Conservation (phyloP, 345 rosid genomes). For the Sonneratia caseolaris region DNA sequence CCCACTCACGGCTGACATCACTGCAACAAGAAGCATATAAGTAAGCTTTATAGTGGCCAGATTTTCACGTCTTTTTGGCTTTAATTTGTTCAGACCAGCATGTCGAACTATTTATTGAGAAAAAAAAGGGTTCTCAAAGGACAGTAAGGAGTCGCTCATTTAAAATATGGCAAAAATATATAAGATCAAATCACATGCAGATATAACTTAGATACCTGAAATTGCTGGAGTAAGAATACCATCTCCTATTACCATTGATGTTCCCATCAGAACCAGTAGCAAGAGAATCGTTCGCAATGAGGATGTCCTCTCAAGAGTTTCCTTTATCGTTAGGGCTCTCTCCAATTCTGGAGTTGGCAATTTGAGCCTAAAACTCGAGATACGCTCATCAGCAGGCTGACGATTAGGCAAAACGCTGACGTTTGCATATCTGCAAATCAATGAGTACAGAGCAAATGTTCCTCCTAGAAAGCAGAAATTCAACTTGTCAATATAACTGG, state of each 20-base stretch:
- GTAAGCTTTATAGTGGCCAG: neutral
- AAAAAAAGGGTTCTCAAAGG: neutral
- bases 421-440: slow-evolving; percentile 85
- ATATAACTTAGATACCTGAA: slow-evolving; percentile 43
- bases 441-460: slow-evolving; percentile 86
- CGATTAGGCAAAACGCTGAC: slow-evolving; percentile 83
- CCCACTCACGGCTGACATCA: slow-evolving; percentile 98
- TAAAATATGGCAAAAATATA: neutral
- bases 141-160: neutral
- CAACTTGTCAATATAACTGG: neutral
- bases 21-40: slow-evolving; percentile 31
- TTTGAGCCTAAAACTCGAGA: slow-evolving; percentile 83
- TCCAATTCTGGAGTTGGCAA: slow-evolving; percentile 92
- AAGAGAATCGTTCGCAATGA: slow-evolving; percentile 61
- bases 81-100: neutral
- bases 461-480: slow-evolving; percentile 58
- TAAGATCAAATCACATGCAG: neutral
- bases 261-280: slow-evolving; percentile 86
- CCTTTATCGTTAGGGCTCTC: slow-evolving; percentile 72
- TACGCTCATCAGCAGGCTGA: slow-evolving; percentile 86
- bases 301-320: slow-evolving; percentile 58
- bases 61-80: neutral
- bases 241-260: slow-evolving; percentile 96
- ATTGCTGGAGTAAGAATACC: slow-evolving; percentile 95
- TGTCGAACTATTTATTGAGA: neutral